Evolutionary conservation across 2,329 filamentous ascomycete genomes (phyloP).

Genomic region (Hansfordia pulvinata): DNA sequence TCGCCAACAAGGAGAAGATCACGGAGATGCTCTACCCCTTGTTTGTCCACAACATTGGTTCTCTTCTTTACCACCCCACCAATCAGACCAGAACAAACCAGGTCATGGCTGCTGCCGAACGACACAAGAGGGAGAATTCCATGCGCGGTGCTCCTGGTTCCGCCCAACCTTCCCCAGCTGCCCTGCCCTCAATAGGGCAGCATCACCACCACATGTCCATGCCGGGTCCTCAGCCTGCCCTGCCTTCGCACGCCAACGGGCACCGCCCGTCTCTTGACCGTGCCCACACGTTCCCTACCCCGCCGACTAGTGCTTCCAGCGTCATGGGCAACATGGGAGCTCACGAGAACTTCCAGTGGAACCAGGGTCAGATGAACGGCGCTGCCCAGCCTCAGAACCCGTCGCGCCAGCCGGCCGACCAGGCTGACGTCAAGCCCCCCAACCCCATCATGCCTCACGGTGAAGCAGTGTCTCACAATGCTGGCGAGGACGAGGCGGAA

Average conservation of each 20-base stretch:
- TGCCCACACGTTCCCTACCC: slow-evolving; percentile 86
- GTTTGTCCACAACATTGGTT: slow-evolving; percentile 94
- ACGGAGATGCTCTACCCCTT: slow-evolving; percentile 89
- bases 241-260: slow-evolving; percentile 56
- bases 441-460: slow-evolving; percentile 55
- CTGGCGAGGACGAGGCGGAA: slow-evolving; percentile 55
- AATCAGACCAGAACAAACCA: slow-evolving; percentile 74
- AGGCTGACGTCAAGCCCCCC: slow-evolving; percentile 45
- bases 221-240: slow-evolving; percentile 37
- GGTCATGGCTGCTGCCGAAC: slow-evolving; percentile 75
- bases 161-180: slow-evolving; percentile 31
- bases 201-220: slow-evolving; percentile 49
- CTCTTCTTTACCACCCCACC: slow-evolving; percentile 82
- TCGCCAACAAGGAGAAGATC: slow-evolving; percentile 99
- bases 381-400: slow-evolving; percentile 36
- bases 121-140: slow-evolving; percentile 59
- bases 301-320: slow-evolving; percentile 83
- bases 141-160: slow-evolving; percentile 42
- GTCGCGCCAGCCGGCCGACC: slow-evolving; percentile 62
- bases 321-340: slow-evolving; percentile 62
- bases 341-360: slow-evolving; percentile 74
- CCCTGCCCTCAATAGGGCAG: slow-evolving; percentile 55
- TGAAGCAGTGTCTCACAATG: slow-evolving; percentile 37
- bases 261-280: slow-evolving; percentile 68
- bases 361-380: slow-evolving; percentile 51